These are phyloP conservation scores for Xanthoconium stramineum DNA, from an alignment of 768 basidiomycete species.

Conservation along the genomic window DNA sequence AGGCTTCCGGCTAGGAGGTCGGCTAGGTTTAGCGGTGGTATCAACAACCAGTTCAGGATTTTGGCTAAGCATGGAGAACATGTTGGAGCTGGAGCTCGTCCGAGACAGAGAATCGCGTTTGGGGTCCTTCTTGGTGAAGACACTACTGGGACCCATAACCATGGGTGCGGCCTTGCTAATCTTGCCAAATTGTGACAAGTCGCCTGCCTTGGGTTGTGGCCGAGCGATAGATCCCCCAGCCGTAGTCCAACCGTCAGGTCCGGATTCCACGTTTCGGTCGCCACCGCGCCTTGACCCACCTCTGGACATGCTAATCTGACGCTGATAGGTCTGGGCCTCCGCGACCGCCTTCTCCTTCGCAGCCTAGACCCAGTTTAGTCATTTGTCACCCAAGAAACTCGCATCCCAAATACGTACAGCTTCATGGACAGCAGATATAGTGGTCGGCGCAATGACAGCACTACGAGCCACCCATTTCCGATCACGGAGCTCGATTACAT, in stretches of 20 bases:
- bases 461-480: conserved; percentile 79
- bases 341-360: conserved; percentile 76
- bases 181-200: conserved; percentile 86
- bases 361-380: conserved; percentile 43
- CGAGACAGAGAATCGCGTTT: conserved; percentile 77
- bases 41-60: conserved; percentile 56
- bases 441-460: conserved; percentile 73
- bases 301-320: conserved; percentile 78
- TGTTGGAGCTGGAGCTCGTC: conserved; percentile 76
- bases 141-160: conserved; percentile 81
- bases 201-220: conserved; percentile 74
- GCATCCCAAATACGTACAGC: conserved; percentile 48
- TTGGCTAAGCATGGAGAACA: conserved; percentile 83
- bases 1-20: conserved; percentile 47
- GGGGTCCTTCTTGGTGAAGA: conserved; percentile 72
- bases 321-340: conserved; percentile 57
- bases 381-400: neutral
- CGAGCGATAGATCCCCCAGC: too few species aligned
- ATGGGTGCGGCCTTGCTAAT: conserved; percentile 68
- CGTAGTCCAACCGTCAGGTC: conserved; percentile 88
- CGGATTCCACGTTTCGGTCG: conserved; percentile 59
- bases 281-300: conserved; percentile 87
- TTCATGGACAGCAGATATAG: conserved; percentile 87
- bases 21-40: conserved; percentile 48
- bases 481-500: conserved; percentile 84